Base-by-base conservation (phyloP, 371 early-diverging fungal species). In the Haplosporangium sp. region DNA sequence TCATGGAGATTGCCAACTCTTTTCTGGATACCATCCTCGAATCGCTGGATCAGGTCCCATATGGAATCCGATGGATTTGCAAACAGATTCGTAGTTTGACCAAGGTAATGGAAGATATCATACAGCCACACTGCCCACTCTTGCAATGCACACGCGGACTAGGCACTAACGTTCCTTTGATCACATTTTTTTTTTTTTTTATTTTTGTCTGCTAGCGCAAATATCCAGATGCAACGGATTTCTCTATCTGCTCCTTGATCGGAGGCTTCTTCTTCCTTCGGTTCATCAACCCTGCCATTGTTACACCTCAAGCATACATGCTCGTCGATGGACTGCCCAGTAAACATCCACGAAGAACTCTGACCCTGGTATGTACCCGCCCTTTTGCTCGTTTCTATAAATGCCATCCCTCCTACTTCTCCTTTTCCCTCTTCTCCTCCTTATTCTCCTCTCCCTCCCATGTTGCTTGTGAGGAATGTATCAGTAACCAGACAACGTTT, bases 21-120 rank as follows among this genome's bases (percentile, higher is more conserved):
- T 96, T 97, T 67, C 81, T 98, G 38, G 86, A 88, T 14, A 94
- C 94, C 10, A 96, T 98, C 59, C 86, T 96, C 38, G 85, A 83
- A 9, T 92, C 94, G 1, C 85, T 94, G 14, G 91, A 94, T 53
- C 85, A 87, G 63, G 94, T 95, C 4, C 98, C 98, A 1, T 97
- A 95, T 68, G 98, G 98, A 54, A 98, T 98, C 76, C 89, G 97
- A n/a, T 98, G 98, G 98, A 95, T 98, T 54, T 98, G 98, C 84
- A 98, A 98, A 69, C 97, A 98, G 83, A 98, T 98, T 83, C 85
- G 94, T 45, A 93, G 92, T 1, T 81, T 98, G 67, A 95, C 97
- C n/a, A 95, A 94, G 87, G 90, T 92, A 53, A 50, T 5, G 18
- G 16, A 46, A 3, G 46, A 12, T 8, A 20, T 18, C 20, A 18